Percentiles rank a stretch among this genome's conserved stretches.
These are phyloP conservation scores for Mallotus repandus DNA, from an alignment of 441 rosid genomes.

Conservation along the genomic window DNA sequence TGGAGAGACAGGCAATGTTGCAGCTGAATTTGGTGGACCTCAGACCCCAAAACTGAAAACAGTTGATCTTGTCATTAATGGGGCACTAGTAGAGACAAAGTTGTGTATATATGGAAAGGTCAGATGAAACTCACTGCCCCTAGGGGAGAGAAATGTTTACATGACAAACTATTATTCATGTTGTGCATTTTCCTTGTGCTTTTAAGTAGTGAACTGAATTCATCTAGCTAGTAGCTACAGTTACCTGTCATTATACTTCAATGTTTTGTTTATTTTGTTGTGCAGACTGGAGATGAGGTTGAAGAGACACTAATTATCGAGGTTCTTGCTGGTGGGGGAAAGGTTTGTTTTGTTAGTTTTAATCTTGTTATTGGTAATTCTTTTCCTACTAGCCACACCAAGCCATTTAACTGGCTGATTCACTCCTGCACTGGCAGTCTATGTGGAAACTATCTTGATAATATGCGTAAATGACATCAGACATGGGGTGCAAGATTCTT, in stretches of 20 bases:
- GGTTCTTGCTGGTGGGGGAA: slow-evolving; percentile 92
- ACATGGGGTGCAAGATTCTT: background rate
- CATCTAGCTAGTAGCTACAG: background rate
- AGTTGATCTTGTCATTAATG: slow-evolving; percentile 87
- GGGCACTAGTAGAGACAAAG: slow-evolving; percentile 81
- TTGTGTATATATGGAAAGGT: slow-evolving; percentile 92
- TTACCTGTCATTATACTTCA: slow-evolving; percentile 9
- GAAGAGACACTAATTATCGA: slow-evolving; percentile 79
- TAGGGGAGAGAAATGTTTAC: background rate
- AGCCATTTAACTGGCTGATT: background rate
- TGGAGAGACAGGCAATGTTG: slow-evolving; percentile 48
- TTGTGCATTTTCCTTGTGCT: slow-evolving; percentile 8
- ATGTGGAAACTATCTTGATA: background rate
- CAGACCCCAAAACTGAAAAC: slow-evolving; percentile 48
- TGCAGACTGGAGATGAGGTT: slow-evolving; percentile 56
- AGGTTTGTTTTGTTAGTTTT: slow-evolving; percentile 58
- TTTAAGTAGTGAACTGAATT: slow-evolving; percentile 10
- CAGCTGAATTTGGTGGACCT: slow-evolving; percentile 40
- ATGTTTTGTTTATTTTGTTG: slow-evolving; percentile 25
- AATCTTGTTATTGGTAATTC: slow-evolving; percentile 13
- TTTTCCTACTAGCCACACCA: background rate
- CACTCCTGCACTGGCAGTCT: background rate
- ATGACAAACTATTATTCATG: background rate
- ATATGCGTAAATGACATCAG: background rate
- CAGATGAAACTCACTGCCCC: slow-evolving; percentile 21